Percentiles rank a stretch among this genome's conserved stretches.
These are phyloP conservation scores for Erigeron canadensis DNA, from an alignment of 129 eudicot species.

Conservation along the genomic window DNA sequence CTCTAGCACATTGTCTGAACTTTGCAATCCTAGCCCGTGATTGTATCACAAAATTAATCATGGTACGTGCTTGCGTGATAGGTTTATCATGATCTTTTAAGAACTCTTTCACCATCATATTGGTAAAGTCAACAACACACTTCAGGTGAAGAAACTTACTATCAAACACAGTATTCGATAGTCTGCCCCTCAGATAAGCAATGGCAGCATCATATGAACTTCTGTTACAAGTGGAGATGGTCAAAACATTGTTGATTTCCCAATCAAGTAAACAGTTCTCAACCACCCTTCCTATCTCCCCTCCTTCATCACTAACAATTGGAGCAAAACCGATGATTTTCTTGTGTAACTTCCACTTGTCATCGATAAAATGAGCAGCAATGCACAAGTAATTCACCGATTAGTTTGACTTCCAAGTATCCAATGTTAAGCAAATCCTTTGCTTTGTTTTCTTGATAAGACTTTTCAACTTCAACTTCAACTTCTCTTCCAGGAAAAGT, in stretches of 20 bases:
- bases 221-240: constrained; percentile 12
- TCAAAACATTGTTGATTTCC: constrained; percentile 3
- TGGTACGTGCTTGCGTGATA: not conserved
- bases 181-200: not conserved
- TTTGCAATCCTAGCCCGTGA: not conserved
- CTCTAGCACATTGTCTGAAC: constrained; percentile 7
- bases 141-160: constrained; percentile 18
- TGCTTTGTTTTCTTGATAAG: not conserved
- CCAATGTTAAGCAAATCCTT: constrained; percentile 19
- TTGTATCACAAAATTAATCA: not conserved
- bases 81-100: not conserved
- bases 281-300: constrained; percentile 19
- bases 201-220: constrained; percentile 9
- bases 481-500: constrained; percentile 9
- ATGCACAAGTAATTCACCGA: constrained; percentile 14
- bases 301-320: constrained; percentile 2
- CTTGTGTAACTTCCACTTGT: constrained; percentile 3
- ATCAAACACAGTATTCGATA: constrained; percentile 1
- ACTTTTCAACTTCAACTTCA: constrained; percentile 18
- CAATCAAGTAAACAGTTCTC: constrained; percentile 15
- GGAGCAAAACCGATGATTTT: constrained; percentile 15
- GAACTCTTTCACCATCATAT: not conserved
- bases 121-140: constrained; percentile 14
- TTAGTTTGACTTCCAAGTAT: not conserved
- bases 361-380: constrained; percentile 18